These are phyloP conservation scores for Torulaspora quercuum DNA, from an alignment of 805 yeast species.

Conservation along the genomic window DNA sequence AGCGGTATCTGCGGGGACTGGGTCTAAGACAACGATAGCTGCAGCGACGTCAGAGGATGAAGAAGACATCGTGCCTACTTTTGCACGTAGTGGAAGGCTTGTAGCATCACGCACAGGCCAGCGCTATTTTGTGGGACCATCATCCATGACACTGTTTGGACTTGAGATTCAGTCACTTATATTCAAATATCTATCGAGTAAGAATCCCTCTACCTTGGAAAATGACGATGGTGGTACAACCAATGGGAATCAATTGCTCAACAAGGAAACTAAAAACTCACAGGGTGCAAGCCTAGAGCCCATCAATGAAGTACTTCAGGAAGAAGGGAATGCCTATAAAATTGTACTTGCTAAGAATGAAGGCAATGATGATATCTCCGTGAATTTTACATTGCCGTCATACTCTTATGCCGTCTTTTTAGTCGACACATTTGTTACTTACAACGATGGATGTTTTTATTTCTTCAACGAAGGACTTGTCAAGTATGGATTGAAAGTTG, in stretches of 20 bases:
- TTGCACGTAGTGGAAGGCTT: conserved; percentile 64
- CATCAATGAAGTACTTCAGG: conserved; percentile 58
- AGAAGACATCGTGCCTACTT: conserved; percentile 63
- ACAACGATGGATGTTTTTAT: conserved; percentile 81
- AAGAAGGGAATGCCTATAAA: conserved; percentile 73
- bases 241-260: conserved; percentile 1
- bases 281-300: conserved; percentile 13
- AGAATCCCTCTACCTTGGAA: conserved; percentile 20
- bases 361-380: conserved; percentile 42
- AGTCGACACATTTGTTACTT: conserved; percentile 72
- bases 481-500: conserved; percentile 58
- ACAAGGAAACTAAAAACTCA: conserved; percentile 9
- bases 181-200: conserved; percentile 35
- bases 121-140: conserved; percentile 71
- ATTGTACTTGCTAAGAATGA: conserved; percentile 65
- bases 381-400: conserved; percentile 70
- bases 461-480: conserved; percentile 80
- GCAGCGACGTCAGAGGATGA: conserved; percentile 11
- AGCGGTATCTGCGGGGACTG: background rate
- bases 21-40: background rate
- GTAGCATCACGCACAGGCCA: conserved; percentile 75
- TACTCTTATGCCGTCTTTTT: conserved; percentile 71
- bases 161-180: conserved; percentile 69
- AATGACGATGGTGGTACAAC: conserved; percentile 5
- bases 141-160: conserved; percentile 79